These are phyloP conservation scores for Baudoinia panamericana DNA, from an alignment of 495 filamentous ascomycete genomes.

Conservation along the genomic window DNA sequence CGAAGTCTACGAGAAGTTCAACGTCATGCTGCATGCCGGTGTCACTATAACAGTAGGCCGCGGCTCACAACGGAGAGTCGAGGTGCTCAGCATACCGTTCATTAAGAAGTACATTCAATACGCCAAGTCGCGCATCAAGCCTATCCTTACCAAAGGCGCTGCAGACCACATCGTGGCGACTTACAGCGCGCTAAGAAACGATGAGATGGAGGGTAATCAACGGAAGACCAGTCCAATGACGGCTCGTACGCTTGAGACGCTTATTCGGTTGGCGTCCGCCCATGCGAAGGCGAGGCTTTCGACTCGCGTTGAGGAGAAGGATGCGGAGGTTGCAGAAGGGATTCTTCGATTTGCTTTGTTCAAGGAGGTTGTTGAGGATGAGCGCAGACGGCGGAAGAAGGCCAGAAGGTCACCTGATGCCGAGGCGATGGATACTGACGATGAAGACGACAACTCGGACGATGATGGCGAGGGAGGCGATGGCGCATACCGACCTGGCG, in stretches of 20 bases:
- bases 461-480: constrained; percentile 39
- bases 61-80: constrained; percentile 57
- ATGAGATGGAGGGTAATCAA: constrained; percentile 88
- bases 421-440: constrained; percentile 29
- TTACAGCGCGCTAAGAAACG: constrained; percentile 91
- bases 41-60: constrained; percentile 64
- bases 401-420: constrained; percentile 27
- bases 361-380: constrained; percentile 88
- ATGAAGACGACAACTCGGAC: constrained; percentile 31
- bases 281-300: constrained; percentile 91
- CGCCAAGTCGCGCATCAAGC: constrained; percentile 84
- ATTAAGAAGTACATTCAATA: constrained; percentile 99
- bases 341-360: constrained; percentile 94
- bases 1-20: constrained; percentile 92
- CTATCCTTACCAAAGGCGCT: constrained; percentile 80
- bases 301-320: constrained; percentile 80
- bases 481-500: constrained; percentile 10
- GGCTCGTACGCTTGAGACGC: constrained; percentile 89
- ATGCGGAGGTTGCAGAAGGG: constrained; percentile 75
- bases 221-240: constrained; percentile 90
- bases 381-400: constrained; percentile 60
- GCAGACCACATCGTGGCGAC: constrained; percentile 82
- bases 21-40: constrained; percentile 88
- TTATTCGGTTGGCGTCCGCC: constrained; percentile 92
- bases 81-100: constrained; percentile 95